Evolutionary conservation across 78 protist genomes (phyloP), one percentile per base, ranked within the genome.

Genomic region (Pelomyxa schiedti): DNA sequence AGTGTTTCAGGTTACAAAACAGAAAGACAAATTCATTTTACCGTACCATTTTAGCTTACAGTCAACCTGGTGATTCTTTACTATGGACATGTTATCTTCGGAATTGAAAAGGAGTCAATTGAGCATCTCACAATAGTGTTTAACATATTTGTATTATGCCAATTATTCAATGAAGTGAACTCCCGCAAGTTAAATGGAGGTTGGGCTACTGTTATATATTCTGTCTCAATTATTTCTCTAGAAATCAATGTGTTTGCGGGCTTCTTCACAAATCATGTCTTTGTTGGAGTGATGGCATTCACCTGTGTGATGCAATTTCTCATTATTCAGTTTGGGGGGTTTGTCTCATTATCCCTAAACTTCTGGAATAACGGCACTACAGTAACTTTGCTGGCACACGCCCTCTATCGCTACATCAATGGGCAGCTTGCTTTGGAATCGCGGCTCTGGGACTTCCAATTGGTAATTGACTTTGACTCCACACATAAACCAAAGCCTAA

Each of bases 81-180:
- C 53, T 58, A 0, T 9, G 83, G 87, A 53, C 32, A 39, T 41
- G 35, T 39, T 38, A 26, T 36, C 43, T 58, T 47, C 58, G 58
- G 16, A 35, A 39, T 79, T 16, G 32, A 47, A 16, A 47, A 47
- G 58, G 58, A 47, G 58, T 24, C 16, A 16, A 47, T 24, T 16
- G 58, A 47, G 58, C 58, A 47, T 16, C 58, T 47, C 53, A 93
- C 95, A 0, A 38, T 92, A 9, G 8, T 97, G 26, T 97, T 96
- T 93, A 97, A 95, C 78, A 67, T 90, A 1, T 96, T 97, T 24
- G 97, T 97, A 29, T 77, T 86, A 66, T 3, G 52, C 28, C 98
- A 95, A 69, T 41, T 94, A 3, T 89, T 93, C 80, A 97, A 97
- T 83, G 98, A 96, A 80, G 7, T 95, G 77, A 94, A 94, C 79